Conservation (phyloP, 768 basidiomycete genomes). For the Aureoboletus auriporus region DNA sequence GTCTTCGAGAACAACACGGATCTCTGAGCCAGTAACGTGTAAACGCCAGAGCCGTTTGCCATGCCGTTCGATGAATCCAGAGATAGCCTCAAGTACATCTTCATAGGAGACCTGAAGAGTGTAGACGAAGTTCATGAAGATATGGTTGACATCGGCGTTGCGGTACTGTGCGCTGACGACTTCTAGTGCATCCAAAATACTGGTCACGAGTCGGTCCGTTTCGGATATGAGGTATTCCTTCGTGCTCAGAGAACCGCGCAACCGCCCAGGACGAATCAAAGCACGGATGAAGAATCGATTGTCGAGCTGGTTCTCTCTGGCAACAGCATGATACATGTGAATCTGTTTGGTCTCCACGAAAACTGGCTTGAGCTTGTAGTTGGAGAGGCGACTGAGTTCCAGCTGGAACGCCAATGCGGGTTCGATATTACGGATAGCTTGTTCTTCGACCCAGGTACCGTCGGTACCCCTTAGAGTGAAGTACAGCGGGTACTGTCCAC, state of each 20-base stretch:
- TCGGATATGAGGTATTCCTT: conserved; percentile 99
- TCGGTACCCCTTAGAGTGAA: conserved; percentile 80
- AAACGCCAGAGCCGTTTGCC: conserved; percentile 98
- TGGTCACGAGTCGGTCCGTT: conserved; percentile 93
- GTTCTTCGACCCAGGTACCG: conserved; percentile 85
- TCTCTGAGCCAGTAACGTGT: conserved; percentile 97
- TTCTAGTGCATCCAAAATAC: conserved; percentile 91
- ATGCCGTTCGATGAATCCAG: conserved; percentile 99
- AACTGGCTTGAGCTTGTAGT: conserved; percentile 95
- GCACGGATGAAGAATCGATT: conserved; percentile 98
- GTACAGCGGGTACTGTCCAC: conserved; percentile 90
- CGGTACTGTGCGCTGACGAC: conserved; percentile 87
- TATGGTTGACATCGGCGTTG: conserved; percentile 96
- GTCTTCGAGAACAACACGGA: conserved; percentile 92
- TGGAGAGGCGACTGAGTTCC: conserved; percentile 92
- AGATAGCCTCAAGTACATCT: conserved; percentile 92
- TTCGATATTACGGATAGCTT: conserved; percentile 96
- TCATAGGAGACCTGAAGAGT: conserved; percentile 93
- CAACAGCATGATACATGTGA: conserved; percentile 95
- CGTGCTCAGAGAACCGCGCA: conserved; percentile 87
- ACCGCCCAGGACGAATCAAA: conserved; percentile 90
- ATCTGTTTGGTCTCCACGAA: conserved; percentile 97
- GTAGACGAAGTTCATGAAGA: conserved; percentile 99
- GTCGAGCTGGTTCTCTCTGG: conserved; percentile 95
- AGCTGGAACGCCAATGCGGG: conserved; percentile 97